Evolutionary conservation across 441 rosid genomes (phyloP), one percentile per base, ranked within the genome.

Genomic region (Flueggea neowawraea): DNA sequence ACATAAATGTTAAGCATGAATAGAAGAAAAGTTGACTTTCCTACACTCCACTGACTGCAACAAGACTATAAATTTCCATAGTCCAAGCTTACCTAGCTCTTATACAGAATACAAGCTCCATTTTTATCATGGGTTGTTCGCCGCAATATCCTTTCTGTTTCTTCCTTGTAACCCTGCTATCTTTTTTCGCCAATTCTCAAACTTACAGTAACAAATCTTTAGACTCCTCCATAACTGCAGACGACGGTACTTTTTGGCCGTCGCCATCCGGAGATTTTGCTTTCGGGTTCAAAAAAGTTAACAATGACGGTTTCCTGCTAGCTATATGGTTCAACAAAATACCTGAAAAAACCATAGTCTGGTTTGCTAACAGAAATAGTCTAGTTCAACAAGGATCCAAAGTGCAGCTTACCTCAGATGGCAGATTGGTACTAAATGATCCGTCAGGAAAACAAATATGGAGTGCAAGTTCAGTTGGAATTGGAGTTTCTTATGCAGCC

Each of bases 181-280:
- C 50, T n/a, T 57, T 57, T 12, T 31, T 49, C 10, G 16, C 44
- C 47, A 50, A 44, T 44, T 61, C 60, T 61, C 79, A 75, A 55
- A 54, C 12, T 16, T 16, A 28, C 16, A 65, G 60, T 12, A 61
- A 57, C 32, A 10, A 63, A 6, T 36, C 60, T 4, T 14, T 52
- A 2, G 74, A 69, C n/a, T 61, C 67, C 9, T 62, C 65, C 16
- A 57, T 76, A 6, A 62, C 66, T 16, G 72, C 78, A 12, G 52
- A 1, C 6, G 51, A 45, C 22, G 10, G 48, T 9, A 55, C 51
- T 15, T 58, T 61, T 9, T 70, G 78, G 80, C 28, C 31, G 15
- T 80, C 80, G 13, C 71, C 78, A 41, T 77, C 80, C 0, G 61
- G 66, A 10, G 71, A 75, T 12, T 77, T 80, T 28, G 80, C 82